A percentile compares a stretch with the other conserved stretches of the same genome.
phyloP scores from a whole-genome alignment of 495 filamentous ascomycete genomes.

The Platismatia glauca region DNA sequence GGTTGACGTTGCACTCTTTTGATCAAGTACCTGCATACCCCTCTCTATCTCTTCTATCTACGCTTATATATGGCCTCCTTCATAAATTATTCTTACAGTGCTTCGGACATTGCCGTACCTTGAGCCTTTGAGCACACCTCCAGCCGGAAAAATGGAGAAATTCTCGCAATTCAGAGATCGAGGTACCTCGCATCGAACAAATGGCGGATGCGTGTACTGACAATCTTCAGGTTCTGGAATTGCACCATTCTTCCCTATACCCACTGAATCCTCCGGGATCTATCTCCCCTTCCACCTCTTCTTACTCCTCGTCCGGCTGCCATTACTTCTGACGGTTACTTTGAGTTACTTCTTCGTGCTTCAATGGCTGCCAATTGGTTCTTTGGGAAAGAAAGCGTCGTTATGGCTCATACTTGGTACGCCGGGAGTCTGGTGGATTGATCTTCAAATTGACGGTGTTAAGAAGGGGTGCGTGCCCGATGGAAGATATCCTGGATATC shows the following conservation, averaged over 20 bases:
- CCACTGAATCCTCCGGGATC: constrained; percentile 48
- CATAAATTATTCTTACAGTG: not conserved
- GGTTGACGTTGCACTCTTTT: too few species aligned
- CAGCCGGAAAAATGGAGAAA: constrained; percentile 66
- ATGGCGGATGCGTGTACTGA: constrained; percentile 16
- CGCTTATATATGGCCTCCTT: constrained; percentile 1
- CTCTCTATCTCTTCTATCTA: not conserved
- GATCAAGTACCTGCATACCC: too few species aligned
- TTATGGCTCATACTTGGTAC: constrained; percentile 80
- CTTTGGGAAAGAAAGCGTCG: constrained; percentile 65
- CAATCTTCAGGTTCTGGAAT: constrained; percentile 72
- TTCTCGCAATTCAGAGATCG: constrained; percentile 92
- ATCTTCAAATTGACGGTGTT: constrained; percentile 91
- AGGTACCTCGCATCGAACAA: constrained; percentile 45
- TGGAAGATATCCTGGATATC: not conserved
- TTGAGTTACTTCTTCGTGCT: constrained; percentile 69
- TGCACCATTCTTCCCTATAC: constrained; percentile 83
- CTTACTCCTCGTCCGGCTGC: constrained; percentile 73
- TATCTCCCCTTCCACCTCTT: constrained; percentile 55
- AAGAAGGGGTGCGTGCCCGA: constrained; percentile 57
- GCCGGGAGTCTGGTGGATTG: constrained; percentile 94
- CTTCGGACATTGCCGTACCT: not conserved
- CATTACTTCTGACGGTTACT: constrained; percentile 60
- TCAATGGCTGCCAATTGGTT: constrained; percentile 80
- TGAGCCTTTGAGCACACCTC: not conserved